Conservation (phyloP, 1,284 basidiomycete species). For the Vanrija humicola region DNA sequence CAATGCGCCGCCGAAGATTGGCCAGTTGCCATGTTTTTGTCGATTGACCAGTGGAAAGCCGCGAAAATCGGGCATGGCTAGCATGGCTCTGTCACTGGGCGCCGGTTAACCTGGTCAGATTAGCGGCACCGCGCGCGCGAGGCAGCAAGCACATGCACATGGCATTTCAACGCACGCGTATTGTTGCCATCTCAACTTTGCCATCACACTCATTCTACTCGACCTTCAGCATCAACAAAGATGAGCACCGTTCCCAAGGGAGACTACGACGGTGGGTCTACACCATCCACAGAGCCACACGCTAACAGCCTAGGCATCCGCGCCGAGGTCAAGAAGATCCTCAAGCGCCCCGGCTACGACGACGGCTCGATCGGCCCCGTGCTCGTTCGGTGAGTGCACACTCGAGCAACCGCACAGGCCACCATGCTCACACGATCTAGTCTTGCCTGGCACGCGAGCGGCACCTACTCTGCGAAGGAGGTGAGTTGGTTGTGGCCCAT, state of each 20-base stretch:
- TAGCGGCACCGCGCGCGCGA: no score
- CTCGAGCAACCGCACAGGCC: background rate
- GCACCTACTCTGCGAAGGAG: slow-evolving; percentile 47
- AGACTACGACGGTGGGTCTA: slow-evolving; percentile 36
- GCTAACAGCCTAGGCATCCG: slow-evolving; percentile 28
- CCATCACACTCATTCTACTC: background rate
- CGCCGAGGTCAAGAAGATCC: slow-evolving; percentile 42
- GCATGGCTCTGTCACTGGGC: no score
- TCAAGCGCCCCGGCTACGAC: slow-evolving; percentile 49
- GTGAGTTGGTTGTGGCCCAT: slow-evolving; percentile 15
- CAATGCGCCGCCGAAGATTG: no score
- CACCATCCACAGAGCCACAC: background rate
- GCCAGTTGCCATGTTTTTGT: no score
- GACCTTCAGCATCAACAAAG: background rate
- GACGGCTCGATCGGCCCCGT: slow-evolving; percentile 48
- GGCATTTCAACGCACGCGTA: background rate
- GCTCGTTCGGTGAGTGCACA: slow-evolving; percentile 35
- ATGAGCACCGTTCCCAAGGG: slow-evolving; percentile 37
- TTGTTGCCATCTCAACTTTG: background rate
- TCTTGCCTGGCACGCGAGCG: slow-evolving; percentile 56
- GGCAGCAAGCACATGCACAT: no score
- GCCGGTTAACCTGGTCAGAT: no score
- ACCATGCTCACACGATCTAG: slow-evolving; percentile 23
- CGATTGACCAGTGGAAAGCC: no score
- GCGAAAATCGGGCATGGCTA: no score